These are phyloP conservation scores for Trichophyton mentagrophytes DNA, from an alignment of 2,329 filamentous ascomycete genomes.

Conservation along the genomic window DNA sequence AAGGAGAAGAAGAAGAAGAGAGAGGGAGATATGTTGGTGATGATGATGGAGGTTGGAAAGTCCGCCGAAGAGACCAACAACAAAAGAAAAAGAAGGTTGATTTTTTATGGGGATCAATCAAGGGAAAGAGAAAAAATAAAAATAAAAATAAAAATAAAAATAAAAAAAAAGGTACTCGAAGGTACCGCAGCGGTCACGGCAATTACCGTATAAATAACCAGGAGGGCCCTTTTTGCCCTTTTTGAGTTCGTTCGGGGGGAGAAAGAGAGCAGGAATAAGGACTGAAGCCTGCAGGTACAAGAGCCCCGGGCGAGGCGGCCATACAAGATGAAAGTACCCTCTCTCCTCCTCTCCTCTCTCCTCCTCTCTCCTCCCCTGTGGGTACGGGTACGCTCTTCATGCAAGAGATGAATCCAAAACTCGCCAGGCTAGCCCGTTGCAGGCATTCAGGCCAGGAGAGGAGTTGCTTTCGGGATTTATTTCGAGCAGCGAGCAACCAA, in stretches of 20 bases:
- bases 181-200: neutral
- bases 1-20: neutral
- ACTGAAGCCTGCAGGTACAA: neutral
- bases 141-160: neutral
- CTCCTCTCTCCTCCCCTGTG: neutral
- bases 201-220: conserved; percentile 2
- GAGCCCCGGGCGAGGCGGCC: neutral
- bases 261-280: too few species aligned
- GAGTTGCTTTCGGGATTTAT: neutral
- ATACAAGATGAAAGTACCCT: neutral
- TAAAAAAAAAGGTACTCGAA: neutral
- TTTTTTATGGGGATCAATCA: neutral
- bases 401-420: conserved; percentile 6
- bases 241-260: neutral
- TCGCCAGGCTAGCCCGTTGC: conserved; percentile 3
- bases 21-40: neutral
- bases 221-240: neutral
- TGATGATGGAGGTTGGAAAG: neutral
- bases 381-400: neutral
- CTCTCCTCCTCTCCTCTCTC: too few species aligned
- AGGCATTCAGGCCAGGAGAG: neutral
- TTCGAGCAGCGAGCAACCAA: neutral
- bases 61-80: neutral
- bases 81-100: neutral
- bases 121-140: too few species aligned